A percentile compares a stretch with the other conserved stretches of the same genome.
These are phyloP conservation scores for Aureobasidium vineae DNA, from an alignment of 2,329 filamentous ascomycete genomes.

Conservation along the genomic window DNA sequence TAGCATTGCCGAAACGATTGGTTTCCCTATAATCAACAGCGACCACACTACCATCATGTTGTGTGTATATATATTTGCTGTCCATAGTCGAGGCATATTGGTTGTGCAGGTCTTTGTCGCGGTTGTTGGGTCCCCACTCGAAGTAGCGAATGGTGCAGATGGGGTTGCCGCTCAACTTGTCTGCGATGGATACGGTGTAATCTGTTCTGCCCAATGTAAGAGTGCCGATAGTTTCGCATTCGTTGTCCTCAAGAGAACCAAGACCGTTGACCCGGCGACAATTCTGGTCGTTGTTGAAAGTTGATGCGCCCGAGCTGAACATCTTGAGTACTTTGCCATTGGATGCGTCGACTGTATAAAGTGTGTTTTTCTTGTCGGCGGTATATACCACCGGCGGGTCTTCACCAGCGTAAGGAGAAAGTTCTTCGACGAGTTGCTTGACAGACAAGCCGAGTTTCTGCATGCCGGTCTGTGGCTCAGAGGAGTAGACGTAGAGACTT, in stretches of 20 bases:
- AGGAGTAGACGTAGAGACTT: slow-evolving; percentile 80
- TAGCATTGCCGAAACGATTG: slow-evolving; percentile 25
- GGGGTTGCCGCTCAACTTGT: slow-evolving; percentile 66
- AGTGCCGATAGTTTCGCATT: slow-evolving; percentile 76
- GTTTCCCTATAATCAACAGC: slow-evolving; percentile 67
- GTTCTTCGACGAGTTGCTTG: slow-evolving; percentile 83
- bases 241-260: slow-evolving; percentile 56
- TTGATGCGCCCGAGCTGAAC: slow-evolving; percentile 72
- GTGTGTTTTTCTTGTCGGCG: slow-evolving; percentile 83
- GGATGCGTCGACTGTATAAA: slow-evolving; percentile 84
- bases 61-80: slow-evolving; percentile 82
- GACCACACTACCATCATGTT: slow-evolving; percentile 79
- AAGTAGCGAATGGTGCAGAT: slow-evolving; percentile 90
- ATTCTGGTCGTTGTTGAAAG: slow-evolving; percentile 66
- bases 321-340: slow-evolving; percentile 80
- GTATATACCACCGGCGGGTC: slow-evolving; percentile 82
- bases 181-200: slow-evolving; percentile 84
- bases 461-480: slow-evolving; percentile 60
- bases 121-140: slow-evolving; percentile 92
- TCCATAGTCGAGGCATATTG: slow-evolving; percentile 82
- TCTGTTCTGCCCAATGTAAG: slow-evolving; percentile 83
- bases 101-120: slow-evolving; percentile 78
- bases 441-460: slow-evolving; percentile 69
- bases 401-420: slow-evolving; percentile 71
- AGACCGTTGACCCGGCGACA: slow-evolving; percentile 69